Evolutionary conservation across 805 yeast species (phyloP), one percentile per base, ranked within the genome.

Genomic region (Spathaspora gorwiae): DNA sequence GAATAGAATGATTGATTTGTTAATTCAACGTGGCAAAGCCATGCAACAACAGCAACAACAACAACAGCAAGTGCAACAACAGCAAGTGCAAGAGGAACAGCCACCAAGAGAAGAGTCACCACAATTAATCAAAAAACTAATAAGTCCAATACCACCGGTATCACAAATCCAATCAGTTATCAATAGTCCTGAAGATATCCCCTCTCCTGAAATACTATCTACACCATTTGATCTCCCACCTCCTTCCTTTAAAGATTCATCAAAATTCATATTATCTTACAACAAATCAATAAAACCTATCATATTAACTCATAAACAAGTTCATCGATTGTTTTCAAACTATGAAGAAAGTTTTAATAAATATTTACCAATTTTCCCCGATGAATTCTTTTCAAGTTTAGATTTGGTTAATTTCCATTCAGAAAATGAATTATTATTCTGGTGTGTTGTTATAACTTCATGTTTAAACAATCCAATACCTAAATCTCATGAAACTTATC

Each of bases 401-500:
- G 45, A 50, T 38, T 40, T 52, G 10, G 35, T 35, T 8, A 43
- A 40, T 7, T 55, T 52, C 53, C 55, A 37, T 47, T 49, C 43
- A 44, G 68, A 67, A 31, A 66, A 65, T 50, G 65, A 61, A 38
- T 52, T 72, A 29, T 51, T 72, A 26, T 72, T 71, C 53, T 72
- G 76, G 76, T 54, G 67, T 37, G 67, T 72, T 29, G 57, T 70
- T 29, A 50, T 62, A 26, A 65, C 72, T 6, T 59, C 73, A 2
- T 59, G 55, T 37, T 54, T 71, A 41, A 60, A 59, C 45, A 52
- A 56, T 19, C 42, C 45, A 31, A 43, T 39, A 41, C 35, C 42
- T 12, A 24, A 36, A 5, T 35, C 42, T 4, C 15, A 15, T 37
- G 13, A 37, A 15, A 36, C 15, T 30, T 68, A 69, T 50, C 36